Evolutionary conservation across 331 rosid species (phyloP), one percentile per base, ranked within the genome.

Genomic region (Telfairia occidentalis): DNA sequence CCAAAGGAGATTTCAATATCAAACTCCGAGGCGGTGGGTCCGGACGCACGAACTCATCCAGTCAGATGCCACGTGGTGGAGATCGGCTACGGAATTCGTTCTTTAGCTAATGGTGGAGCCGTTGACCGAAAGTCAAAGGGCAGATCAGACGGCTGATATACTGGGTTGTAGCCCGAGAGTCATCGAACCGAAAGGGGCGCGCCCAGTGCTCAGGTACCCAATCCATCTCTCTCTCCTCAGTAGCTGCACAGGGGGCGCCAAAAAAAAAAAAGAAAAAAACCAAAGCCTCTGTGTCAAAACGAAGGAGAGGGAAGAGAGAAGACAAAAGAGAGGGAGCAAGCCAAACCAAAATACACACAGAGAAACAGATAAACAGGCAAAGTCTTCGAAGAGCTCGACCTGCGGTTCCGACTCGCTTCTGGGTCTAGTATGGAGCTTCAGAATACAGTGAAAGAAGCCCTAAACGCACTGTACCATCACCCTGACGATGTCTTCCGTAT

Each of bases 401-500:
- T 79, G 49, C 74, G 38, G 40, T 65, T 73, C 32, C 26, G 3
- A 28, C 46, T 29, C 19, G 67, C 74, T 79, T 78, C 72, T 43
- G 48, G 13, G 73, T 76, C 76, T 53, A 82, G 53, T 77, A 95
- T 95, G 99, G 99, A 92, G 87, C 97, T 87, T 76, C 97, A 95
- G 85, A 92, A 90, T 81, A 83, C 92, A 15, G 97, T 95, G 77
- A 95, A 95, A 49, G 91, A 92, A 78, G 99, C 99, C 97, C 97
- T 95, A 88, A 90, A 84, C 77, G 99, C 97, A 78, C 99, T 95
- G 60, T 95, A 95, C 84, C 99, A 95, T 80, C 99, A 90, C 81
- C 99, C 99, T 0, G 96, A 87, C 78, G 97, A 90, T 75, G 77
- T 89, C 43, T 88, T 92, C 54, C 97, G 97, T 81, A 78, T 85